Evolutionary conservation across 2,329 filamentous ascomycete genomes (phyloP), one percentile per base, ranked within the genome.

Genomic region (Didymella pomorum): DNA sequence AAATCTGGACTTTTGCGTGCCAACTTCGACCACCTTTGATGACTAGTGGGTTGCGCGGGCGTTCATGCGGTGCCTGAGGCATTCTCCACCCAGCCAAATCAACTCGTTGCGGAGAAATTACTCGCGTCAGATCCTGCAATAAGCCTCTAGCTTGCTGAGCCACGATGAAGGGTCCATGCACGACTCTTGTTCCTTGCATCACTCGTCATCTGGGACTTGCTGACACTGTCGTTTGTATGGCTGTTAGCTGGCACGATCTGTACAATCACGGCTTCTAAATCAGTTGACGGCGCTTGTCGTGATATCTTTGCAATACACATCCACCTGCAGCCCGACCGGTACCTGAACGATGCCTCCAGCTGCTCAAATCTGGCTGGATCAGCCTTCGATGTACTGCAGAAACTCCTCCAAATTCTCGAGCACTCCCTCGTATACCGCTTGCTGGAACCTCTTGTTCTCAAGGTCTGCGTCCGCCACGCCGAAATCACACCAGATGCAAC

Each of bases 81-180:
- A 25, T 20, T 39, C 54, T 60, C 58, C 52, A 60, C 56, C 49
- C 39, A 51, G 52, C 43, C 46, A 42, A 44, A 59, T 58, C 37
- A 43, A 33, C 37, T 26, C 21, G 54, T 53, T 47, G 43, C 58
- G 53, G 58, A 61, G 52, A 61, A 47, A 59, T 51, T 58, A 44
- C 57, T 52, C 60, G 62, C 60, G 29, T 43, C 23, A 60, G 54
- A 52, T 59, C 48, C 56, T 60, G 57, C 57, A 58, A 56, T 62
- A 43, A 57, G 25, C 39, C 46, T 48, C 37, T 60, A 56, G 51
- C 47, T 31, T 44, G 51, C 50, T 58, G 44, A 41, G 33, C 52
- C 48, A 49, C 56, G 49, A 53, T 50, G 25, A 46, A 58, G 45
- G 55, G 55, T 49, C 49, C 55, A 49, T 20, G 48, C 48, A 37